Conservation (phyloP, 1,284 basidiomycete species). For the Puccinia triticina region DNA sequence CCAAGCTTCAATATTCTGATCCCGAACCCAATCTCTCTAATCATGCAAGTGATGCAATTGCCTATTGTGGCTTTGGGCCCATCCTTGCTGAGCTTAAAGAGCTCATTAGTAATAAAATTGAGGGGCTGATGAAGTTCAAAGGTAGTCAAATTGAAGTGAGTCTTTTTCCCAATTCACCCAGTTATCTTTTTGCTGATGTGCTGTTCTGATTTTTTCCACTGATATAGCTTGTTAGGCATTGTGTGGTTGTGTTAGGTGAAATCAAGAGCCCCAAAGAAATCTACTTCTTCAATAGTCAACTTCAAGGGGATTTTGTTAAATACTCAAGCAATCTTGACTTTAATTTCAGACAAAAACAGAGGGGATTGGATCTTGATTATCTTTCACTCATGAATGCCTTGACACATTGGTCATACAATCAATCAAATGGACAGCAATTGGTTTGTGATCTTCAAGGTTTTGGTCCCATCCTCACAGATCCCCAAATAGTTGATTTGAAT, state of each 20-base stretch:
- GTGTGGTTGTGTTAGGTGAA: neutral
- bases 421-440: neutral
- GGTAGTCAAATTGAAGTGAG: neutral
- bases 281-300: neutral
- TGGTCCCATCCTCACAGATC: neutral
- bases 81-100: neutral
- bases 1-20: neutral
- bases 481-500: conserved; percentile 8
- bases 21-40: neutral
- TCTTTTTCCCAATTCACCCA: no score
- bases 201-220: no score
- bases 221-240: neutral
- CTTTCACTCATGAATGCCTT: conserved; percentile 3
- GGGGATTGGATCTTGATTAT: neutral
- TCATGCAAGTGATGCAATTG: neutral
- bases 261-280: neutral
- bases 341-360: neutral
- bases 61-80: neutral
- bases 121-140: neutral
- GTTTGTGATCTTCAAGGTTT: conserved; percentile 14
- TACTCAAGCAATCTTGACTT: conserved; percentile 1
- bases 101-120: neutral
- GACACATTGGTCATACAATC: conserved; percentile 6
- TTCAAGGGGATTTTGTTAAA: neutral
- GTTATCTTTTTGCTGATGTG: no score